A percentile compares a stretch with the other conserved stretches of the same genome.
phyloP scores from a whole-genome alignment of 768 basidiomycete genomes.

The Calocybe indica region DNA sequence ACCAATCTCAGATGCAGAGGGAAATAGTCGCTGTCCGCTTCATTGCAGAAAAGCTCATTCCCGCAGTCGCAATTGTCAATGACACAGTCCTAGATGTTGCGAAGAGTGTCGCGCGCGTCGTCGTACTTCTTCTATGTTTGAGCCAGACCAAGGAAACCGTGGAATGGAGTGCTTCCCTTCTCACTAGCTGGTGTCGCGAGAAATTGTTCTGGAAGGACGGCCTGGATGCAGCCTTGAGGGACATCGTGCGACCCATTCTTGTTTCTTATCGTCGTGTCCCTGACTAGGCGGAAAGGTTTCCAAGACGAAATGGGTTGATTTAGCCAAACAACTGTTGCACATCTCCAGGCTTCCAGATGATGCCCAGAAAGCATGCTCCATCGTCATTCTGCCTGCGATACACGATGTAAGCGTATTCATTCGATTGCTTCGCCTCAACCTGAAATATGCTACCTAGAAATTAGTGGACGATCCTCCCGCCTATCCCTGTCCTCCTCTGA shows the following conservation, averaged over 20 bases:
- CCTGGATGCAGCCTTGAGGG: constrained; percentile 33
- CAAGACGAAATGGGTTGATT: constrained; percentile 34
- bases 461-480: constrained; percentile 48
- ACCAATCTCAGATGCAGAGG: too few species aligned
- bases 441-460: constrained; percentile 29
- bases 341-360: constrained; percentile 33
- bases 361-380: constrained; percentile 32
- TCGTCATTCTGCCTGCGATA: constrained; percentile 36
- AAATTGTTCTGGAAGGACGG: constrained; percentile 32
- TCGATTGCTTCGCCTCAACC: neutral
- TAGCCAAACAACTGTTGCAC: too few species aligned
- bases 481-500: constrained; percentile 37
- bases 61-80: too few species aligned
- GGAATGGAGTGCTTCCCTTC: constrained; percentile 23
- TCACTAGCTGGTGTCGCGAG: constrained; percentile 35
- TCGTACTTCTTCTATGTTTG: too few species aligned
- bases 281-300: constrained; percentile 20
- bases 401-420: constrained; percentile 37
- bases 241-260: constrained; percentile 29
- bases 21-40: too few species aligned
- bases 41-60: too few species aligned
- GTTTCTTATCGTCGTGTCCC: neutral
- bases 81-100: too few species aligned
- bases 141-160: constrained; percentile 16
- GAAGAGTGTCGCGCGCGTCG: too few species aligned